Evolutionary conservation across 768 basidiomycete genomes (phyloP), one percentile per base, ranked within the genome.

Genomic region (Chlorophyllum brunneum): DNA sequence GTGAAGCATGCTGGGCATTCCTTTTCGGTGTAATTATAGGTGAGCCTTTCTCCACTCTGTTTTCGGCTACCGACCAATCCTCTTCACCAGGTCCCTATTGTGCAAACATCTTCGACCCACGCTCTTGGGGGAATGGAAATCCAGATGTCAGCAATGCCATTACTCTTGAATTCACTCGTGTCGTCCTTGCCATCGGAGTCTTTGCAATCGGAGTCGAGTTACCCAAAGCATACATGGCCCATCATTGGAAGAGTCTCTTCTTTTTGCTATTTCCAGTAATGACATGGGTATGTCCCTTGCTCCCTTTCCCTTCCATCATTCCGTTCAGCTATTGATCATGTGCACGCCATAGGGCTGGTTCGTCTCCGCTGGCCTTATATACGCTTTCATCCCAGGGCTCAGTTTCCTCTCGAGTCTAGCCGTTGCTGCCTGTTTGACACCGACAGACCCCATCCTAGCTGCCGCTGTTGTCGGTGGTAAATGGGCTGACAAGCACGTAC

Each of bases 151-250:
- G 77, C 9, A 91, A 98, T 68, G 70, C 72, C 20, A 89, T 99
- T 54, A 95, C 92, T 1, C 78, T 99, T 54, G 97, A 99, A 68
- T 78, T 87, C 61, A 94, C 92, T 7, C 80, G 97, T 13, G 85
- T 98, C 51, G 88, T 98, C 39, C 82, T 99, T 27, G 97, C 95
- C 13, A 88, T 98, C 48, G 93, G 93, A 16, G 95, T 99, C 0
- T 99, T 99, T 65, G 95, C 95, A 6, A 92, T 99, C 48, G 97
- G 97, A 13, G 97, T 98, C 20, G 97, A 99, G 65, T 75, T 98
- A 64, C 97, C 97, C 20, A 93, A 94, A 71, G 90, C 90, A 3
- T 99, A 98, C 69, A 89, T 98, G 80, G 73, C 76, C 18, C 79
- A 82, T n/a, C 97, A 98, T 63, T 97, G 94, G 93, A 85, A 79